phyloP scores from a whole-genome alignment of 1,284 basidiomycete genomes.

The Mycena sp. region DNA sequence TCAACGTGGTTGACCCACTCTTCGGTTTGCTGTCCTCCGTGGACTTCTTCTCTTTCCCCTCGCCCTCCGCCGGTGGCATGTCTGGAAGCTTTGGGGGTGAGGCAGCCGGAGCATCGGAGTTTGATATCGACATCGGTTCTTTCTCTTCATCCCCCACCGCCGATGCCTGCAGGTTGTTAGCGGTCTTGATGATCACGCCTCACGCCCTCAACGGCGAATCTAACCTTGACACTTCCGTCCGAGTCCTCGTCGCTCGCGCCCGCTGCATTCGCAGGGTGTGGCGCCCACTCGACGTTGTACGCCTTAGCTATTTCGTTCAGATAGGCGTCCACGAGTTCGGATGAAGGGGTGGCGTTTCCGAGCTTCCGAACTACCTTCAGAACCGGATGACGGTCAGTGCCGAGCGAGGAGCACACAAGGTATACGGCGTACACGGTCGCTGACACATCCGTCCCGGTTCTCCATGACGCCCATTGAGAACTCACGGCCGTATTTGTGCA shows the following conservation, averaged over 20 bases:
- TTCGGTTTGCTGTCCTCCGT: constrained; percentile 28
- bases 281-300: constrained; percentile 81
- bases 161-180: constrained; percentile 13
- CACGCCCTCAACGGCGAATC: constrained; percentile 1
- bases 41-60: constrained; percentile 34
- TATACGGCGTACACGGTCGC: constrained; percentile 68
- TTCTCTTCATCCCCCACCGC: constrained; percentile 16
- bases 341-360: constrained; percentile 71
- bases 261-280: constrained; percentile 39
- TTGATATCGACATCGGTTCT: constrained; percentile 11
- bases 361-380: constrained; percentile 79
- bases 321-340: constrained; percentile 87
- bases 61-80: constrained; percentile 20
- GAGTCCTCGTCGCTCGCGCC: constrained; percentile 34
- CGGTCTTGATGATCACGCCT: constrained; percentile 9
- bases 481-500: constrained; percentile 93
- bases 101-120: constrained; percentile 21
- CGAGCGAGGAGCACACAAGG: not conserved
- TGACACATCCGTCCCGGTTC: constrained; percentile 83
- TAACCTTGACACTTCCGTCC: constrained; percentile 19
- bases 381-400: constrained; percentile 9
- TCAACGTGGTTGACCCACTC: constrained; percentile 25
- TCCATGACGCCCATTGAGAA: constrained; percentile 85
- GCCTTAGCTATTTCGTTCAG: constrained; percentile 88
- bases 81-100: constrained; percentile 17